Evolutionary conservation across 2,329 filamentous ascomycete species (phyloP).

Genomic region (Calonectria multiphialidica): DNA sequence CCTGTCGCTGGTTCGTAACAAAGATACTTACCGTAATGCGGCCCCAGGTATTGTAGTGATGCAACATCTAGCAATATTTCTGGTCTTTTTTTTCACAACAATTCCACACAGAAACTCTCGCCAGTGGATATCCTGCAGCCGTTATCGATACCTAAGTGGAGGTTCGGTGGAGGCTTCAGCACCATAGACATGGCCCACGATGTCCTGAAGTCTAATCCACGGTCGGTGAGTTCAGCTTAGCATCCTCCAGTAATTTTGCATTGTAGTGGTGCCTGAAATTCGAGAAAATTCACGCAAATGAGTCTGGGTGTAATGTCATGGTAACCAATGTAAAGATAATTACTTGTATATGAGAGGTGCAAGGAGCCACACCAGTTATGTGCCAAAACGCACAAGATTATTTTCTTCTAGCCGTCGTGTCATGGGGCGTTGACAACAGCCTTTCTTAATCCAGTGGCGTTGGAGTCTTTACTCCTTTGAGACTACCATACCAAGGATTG

Average conservation of each 20-base stretch:
- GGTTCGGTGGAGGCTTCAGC: slow-evolving; percentile 67
- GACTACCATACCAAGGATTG: neutral
- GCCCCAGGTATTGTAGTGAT: too few relatives aligned
- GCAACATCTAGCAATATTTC: too few relatives aligned
- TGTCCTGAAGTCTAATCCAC: slow-evolving; percentile 53
- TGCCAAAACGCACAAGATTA: slow-evolving; percentile 74
- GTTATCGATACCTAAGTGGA: slow-evolving; percentile 70
- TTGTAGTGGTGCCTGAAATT: slow-evolving; percentile 63
- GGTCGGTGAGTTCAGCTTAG: neutral
- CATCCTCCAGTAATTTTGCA: slow-evolving; percentile 57
- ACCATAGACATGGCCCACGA: slow-evolving; percentile 61
- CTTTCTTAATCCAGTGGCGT: neutral
- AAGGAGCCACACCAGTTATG: slow-evolving; percentile 25
- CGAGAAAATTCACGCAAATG: slow-evolving; percentile 44
- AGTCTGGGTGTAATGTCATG: slow-evolving; percentile 58
- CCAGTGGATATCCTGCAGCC: slow-evolving; percentile 71
- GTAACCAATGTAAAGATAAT: neutral
- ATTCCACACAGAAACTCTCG: slow-evolving; percentile 69
- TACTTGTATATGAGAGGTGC: neutral
- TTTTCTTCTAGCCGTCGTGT: slow-evolving; percentile 73
- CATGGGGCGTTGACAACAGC: slow-evolving; percentile 31
- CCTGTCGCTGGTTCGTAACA: too few relatives aligned
- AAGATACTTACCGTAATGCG: too few relatives aligned
- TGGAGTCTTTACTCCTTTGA: neutral
- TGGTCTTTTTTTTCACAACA: too few relatives aligned